phyloP scores from a whole-genome alignment of 371 early-diverging fungal genomes.

The Mucor mucedo region DNA sequence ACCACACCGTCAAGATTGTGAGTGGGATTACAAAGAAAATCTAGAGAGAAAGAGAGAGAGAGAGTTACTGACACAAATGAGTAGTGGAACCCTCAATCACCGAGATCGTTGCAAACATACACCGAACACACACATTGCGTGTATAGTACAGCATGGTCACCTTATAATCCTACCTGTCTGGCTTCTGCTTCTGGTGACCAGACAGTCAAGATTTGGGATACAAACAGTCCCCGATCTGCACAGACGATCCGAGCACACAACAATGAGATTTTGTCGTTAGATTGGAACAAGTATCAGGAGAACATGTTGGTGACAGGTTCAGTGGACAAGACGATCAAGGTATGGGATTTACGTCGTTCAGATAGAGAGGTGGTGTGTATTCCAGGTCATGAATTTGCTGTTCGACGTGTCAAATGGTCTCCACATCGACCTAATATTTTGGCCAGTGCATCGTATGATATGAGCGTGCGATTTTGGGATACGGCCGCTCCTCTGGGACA shows the following conservation, averaged over 20 bases:
- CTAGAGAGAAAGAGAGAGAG: not conserved
- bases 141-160: constrained; percentile 88
- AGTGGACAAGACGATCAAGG: constrained; percentile 85
- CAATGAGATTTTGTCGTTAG: constrained; percentile 86
- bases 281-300: constrained; percentile 95
- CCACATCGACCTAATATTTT: constrained; percentile 85
- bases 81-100: constrained; percentile 87
- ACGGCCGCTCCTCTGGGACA: constrained; percentile 60
- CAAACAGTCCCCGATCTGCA: constrained; percentile 66
- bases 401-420: constrained; percentile 87
- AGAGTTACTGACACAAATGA: not conserved
- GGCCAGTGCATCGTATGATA: constrained; percentile 89
- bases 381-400: constrained; percentile 89
- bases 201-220: constrained; percentile 90
- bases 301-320: constrained; percentile 82
- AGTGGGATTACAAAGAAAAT: constrained; percentile 20
- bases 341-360: constrained; percentile 89
- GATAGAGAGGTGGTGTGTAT: constrained; percentile 71
- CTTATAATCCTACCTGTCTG: constrained; percentile 76
- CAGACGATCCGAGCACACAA: constrained; percentile 85
- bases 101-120: constrained; percentile 82
- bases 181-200: constrained; percentile 91
- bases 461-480: constrained; percentile 95
- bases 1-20: constrained; percentile 91
- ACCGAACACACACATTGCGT: constrained; percentile 89